Evolutionary conservation across 345 rosid genomes (phyloP).

Genomic region (Boechera divaricarpa): DNA sequence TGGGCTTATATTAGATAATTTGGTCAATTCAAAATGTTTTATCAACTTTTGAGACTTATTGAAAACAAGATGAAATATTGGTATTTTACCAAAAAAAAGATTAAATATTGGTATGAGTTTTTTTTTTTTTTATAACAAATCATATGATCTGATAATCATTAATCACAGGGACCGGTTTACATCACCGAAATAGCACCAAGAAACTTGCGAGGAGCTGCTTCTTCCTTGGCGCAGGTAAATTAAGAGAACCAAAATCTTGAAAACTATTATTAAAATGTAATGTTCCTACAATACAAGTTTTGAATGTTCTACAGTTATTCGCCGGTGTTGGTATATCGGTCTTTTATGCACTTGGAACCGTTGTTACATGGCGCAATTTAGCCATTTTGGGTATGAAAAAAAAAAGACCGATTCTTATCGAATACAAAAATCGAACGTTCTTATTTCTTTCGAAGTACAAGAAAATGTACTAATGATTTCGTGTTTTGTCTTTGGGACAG

Average conservation of each 20-base stretch:
- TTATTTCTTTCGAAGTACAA: slow-evolving; percentile 25
- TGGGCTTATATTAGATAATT: slow-evolving; percentile 2
- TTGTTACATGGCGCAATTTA: slow-evolving; percentile 41
- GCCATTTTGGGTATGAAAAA: slow-evolving; percentile 38
- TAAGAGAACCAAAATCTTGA: slow-evolving; percentile 17
- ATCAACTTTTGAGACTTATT: not conserved
- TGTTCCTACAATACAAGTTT: not conserved
- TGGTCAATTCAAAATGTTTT: slow-evolving; percentile 42
- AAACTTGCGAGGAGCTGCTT: slow-evolving; percentile 45
- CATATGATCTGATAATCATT: not conserved
- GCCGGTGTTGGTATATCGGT: slow-evolving; percentile 40
- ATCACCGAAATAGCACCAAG: slow-evolving; percentile 42
- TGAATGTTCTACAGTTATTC: slow-evolving; percentile 32
- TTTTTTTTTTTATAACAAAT: not conserved
- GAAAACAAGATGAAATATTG: not conserved
- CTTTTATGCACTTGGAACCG: slow-evolving; percentile 40
- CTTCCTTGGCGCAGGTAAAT: slow-evolving; percentile 38
- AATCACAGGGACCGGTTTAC: slow-evolving; percentile 43
- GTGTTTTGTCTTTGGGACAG: slow-evolving; percentile 26
- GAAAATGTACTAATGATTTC: not conserved
- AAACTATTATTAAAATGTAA: not conserved
- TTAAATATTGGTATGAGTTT: not conserved
- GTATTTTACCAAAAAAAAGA: not conserved
- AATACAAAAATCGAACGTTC: not conserved
- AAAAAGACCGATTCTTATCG: not conserved